Percentiles rank a stretch among this genome's conserved stretches.
Evolutionary conservation across 192 early-diverging fungal species (phyloP).

Genomic region (Lobosporangium transversale): DNA sequence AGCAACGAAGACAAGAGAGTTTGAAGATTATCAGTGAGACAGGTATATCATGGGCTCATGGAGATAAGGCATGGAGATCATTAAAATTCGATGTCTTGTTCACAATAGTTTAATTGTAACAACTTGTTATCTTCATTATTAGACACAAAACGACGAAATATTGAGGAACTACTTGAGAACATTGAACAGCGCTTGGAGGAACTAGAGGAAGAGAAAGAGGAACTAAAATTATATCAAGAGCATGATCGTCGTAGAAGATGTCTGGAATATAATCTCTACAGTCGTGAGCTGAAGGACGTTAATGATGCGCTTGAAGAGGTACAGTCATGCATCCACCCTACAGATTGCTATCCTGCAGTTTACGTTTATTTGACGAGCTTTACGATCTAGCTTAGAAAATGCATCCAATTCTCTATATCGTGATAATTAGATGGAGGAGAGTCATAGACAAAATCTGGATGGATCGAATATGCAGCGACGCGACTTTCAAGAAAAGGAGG

Average conservation of each 20-base stretch:
- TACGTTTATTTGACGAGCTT: not conserved
- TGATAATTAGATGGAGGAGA: constrained; percentile 52
- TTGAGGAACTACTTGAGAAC: constrained; percentile 85
- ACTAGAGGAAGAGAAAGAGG: constrained; percentile 94
- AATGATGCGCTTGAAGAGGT: constrained; percentile 80
- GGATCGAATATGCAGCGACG: constrained; percentile 71
- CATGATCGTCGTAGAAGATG: constrained; percentile 87
- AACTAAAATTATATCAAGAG: constrained; percentile 88
- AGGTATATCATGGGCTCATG: too few relatives aligned
- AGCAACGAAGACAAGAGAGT: constrained; percentile 88
- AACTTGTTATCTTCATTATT: not conserved
- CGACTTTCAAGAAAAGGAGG: constrained; percentile 62
- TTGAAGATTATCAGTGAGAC: constrained; percentile 94
- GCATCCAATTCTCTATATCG: constrained; percentile 29
- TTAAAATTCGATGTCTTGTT: too few relatives aligned
- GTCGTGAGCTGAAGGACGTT: constrained; percentile 85
- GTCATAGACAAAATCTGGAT: constrained; percentile 36
- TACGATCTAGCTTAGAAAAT: too few relatives aligned
- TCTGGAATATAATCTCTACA: constrained; percentile 94
- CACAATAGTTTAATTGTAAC: too few relatives aligned
- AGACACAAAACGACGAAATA: constrained; percentile 86
- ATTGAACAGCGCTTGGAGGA: constrained; percentile 91
- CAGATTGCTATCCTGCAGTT: not conserved
- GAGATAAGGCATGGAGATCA: too few relatives aligned
- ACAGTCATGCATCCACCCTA: not conserved